A percentile compares a stretch with the other conserved stretches of the same genome.
phyloP scores from a whole-genome alignment of 2,329 filamentous ascomycete genomes.

The Aspergillus glaucus region DNA sequence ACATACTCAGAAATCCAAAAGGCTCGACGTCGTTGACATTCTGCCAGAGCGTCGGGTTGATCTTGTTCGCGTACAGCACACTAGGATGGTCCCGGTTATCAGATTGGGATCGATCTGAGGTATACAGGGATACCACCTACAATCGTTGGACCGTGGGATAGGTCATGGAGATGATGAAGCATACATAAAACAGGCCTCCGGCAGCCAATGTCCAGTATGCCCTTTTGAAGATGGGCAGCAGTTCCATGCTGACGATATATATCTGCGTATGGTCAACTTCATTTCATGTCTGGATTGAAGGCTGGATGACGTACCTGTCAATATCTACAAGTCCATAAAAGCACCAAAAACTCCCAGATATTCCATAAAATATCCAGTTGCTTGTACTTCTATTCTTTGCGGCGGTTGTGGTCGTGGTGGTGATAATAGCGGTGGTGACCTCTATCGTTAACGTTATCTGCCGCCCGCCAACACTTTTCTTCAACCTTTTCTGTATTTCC shows the following conservation, averaged over 20 bases:
- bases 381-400: too few relatives aligned
- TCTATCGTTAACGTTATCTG: neutral
- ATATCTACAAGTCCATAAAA: too few relatives aligned
- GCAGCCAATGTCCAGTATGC: slow-evolving; percentile 53
- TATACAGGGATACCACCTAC: slow-evolving; percentile 47
- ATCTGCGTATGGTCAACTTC: neutral
- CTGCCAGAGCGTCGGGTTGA: slow-evolving; percentile 66
- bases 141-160: slow-evolving; percentile 71
- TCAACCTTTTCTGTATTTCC: slow-evolving; percentile 10
- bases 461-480: neutral
- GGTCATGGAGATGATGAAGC: slow-evolving; percentile 59
- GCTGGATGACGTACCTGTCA: neutral
- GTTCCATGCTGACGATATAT: slow-evolving; percentile 26
- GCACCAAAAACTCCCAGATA: too few relatives aligned
- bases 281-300: neutral
- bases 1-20: slow-evolving; percentile 78
- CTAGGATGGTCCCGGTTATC: slow-evolving; percentile 39
- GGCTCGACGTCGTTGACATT: slow-evolving; percentile 69
- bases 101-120: neutral
- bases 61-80: slow-evolving; percentile 74
- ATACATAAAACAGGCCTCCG: slow-evolving; percentile 59
- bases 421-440: neutral
- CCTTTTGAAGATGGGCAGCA: slow-evolving; percentile 44
- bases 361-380: too few relatives aligned
- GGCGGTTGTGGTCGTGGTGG: neutral